These are phyloP conservation scores for Phaeosphaeriaceae sp. DNA, from an alignment of 2,329 filamentous ascomycete genomes.

Conservation along the genomic window DNA sequence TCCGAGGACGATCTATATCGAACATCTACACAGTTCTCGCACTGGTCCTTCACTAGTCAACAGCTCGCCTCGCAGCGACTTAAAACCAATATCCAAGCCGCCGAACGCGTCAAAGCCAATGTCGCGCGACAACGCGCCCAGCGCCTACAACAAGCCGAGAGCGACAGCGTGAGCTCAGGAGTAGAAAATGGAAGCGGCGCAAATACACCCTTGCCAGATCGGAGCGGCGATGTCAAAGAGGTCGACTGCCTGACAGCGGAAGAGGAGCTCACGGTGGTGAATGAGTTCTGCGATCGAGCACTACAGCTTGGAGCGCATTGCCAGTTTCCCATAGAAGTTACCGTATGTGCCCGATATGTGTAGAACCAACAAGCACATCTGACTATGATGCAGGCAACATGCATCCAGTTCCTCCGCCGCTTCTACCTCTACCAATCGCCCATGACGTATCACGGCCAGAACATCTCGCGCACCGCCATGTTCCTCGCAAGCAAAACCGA, in stretches of 20 bases:
- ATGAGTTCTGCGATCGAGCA: slow-evolving; percentile 74
- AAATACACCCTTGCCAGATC: slow-evolving; percentile 28
- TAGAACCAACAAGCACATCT: slow-evolving; percentile 1
- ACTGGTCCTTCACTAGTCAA: slow-evolving; percentile 88
- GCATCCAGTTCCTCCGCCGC: slow-evolving; percentile 86
- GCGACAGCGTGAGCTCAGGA: slow-evolving; percentile 27
- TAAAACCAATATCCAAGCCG: slow-evolving; percentile 80
- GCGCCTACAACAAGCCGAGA: slow-evolving; percentile 43
- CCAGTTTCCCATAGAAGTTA: slow-evolving; percentile 66
- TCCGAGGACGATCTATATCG: slow-evolving; percentile 92
- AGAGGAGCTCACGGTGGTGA: slow-evolving; percentile 83
- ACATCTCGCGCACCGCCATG: slow-evolving; percentile 86
- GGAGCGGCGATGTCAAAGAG: slow-evolving; percentile 45
- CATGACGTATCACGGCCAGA: slow-evolving; percentile 93
- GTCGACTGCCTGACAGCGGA: slow-evolving; percentile 82
- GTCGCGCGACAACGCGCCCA: slow-evolving; percentile 57
- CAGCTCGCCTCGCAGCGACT: slow-evolving; percentile 74
- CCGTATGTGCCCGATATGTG: slow-evolving; percentile 49
- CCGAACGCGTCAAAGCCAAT: slow-evolving; percentile 69
- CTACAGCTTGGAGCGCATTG: slow-evolving; percentile 65
- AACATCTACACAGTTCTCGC: slow-evolving; percentile 84
- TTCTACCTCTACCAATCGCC: slow-evolving; percentile 96
- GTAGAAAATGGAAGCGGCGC: slow-evolving; percentile 46
- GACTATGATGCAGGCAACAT: slow-evolving; percentile 67
- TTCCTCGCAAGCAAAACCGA: slow-evolving; percentile 96